Evolutionary conservation across 306 rosid species (phyloP).

Genomic region (Casuarina equisetifolia): DNA sequence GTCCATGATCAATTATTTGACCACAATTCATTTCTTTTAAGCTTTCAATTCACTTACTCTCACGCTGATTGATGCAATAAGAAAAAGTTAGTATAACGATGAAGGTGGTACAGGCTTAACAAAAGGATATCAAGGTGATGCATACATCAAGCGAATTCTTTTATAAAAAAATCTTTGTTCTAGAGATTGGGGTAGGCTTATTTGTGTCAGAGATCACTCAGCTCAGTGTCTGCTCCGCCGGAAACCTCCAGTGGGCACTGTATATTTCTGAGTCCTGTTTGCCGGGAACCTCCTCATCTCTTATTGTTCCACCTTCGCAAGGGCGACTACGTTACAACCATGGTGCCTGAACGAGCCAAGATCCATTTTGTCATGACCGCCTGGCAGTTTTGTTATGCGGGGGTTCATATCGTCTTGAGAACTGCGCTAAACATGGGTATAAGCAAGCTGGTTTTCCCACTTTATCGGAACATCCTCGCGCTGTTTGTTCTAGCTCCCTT

Average conservation of each 20-base stretch:
- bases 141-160: neutral
- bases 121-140: neutral
- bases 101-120: neutral
- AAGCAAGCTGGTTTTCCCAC: slow-evolving; percentile 65
- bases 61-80: neutral
- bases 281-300: neutral
- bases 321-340: neutral
- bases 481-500: slow-evolving; percentile 43
- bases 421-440: slow-evolving; percentile 56
- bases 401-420: slow-evolving; percentile 51
- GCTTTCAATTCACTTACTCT: neutral
- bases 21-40: too few species aligned
- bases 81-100: neutral
- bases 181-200: too few species aligned
- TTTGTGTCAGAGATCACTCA: neutral
- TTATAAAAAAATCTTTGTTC: neutral
- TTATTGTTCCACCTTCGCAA: neutral
- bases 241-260: neutral
- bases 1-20: neutral
- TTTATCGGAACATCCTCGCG: slow-evolving; percentile 55
- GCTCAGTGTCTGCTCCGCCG: neutral
- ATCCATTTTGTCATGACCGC: slow-evolving; percentile 49
- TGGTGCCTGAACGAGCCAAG: slow-evolving; percentile 44
- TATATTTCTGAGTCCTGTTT: neutral
- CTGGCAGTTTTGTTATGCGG: slow-evolving; percentile 54